A percentile compares a stretch with the other conserved stretches of the same genome.
phyloP scores from a whole-genome alignment of 2,329 filamentous ascomycete species.

The Thyridium curvatum region DNA sequence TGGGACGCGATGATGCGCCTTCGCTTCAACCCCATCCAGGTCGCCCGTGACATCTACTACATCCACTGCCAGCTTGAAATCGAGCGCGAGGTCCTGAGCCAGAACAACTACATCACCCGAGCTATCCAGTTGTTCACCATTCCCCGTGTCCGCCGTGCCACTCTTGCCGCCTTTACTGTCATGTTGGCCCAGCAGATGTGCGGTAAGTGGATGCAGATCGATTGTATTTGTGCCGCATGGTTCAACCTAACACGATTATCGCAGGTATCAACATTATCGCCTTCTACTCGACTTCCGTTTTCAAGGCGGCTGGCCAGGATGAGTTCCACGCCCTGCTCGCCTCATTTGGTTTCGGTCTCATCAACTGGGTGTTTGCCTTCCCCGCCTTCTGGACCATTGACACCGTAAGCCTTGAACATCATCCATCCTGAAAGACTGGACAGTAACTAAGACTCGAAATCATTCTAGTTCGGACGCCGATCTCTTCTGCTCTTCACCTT shows the following conservation, averaged over 20 bases:
- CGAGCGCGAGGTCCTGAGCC: conserved; percentile 43
- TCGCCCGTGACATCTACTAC: conserved; percentile 56
- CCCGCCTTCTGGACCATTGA: conserved; percentile 62
- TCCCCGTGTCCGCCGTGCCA: conserved; percentile 64
- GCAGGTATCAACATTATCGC: conserved; percentile 63
- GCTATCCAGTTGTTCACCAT: conserved; percentile 63
- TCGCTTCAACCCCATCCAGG: conserved; percentile 49
- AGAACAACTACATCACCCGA: conserved; percentile 53
- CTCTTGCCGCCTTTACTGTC: conserved; percentile 68
- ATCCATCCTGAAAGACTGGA: neutral
- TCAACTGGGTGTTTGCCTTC: conserved; percentile 62
- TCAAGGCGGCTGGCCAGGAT: conserved; percentile 48
- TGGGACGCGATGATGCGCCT: conserved; percentile 48
- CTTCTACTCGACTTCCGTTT: conserved; percentile 66
- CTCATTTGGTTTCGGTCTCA: conserved; percentile 58
- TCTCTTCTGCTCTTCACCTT: conserved; percentile 59
- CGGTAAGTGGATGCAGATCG: no score
- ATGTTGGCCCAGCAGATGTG: conserved; percentile 77
- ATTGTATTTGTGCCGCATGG: no score
- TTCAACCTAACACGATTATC: no score
- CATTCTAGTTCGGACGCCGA: conserved; percentile 45
- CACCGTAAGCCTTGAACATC: conserved; percentile 23
- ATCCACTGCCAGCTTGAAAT: conserved; percentile 59
- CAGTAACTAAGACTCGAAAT: neutral
- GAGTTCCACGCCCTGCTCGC: conserved; percentile 51